Percentiles rank a stretch among this genome's conserved stretches.
Evolutionary conservation across 2,329 filamentous ascomycete species (phyloP).

Genomic region (Cercospora janseana): DNA sequence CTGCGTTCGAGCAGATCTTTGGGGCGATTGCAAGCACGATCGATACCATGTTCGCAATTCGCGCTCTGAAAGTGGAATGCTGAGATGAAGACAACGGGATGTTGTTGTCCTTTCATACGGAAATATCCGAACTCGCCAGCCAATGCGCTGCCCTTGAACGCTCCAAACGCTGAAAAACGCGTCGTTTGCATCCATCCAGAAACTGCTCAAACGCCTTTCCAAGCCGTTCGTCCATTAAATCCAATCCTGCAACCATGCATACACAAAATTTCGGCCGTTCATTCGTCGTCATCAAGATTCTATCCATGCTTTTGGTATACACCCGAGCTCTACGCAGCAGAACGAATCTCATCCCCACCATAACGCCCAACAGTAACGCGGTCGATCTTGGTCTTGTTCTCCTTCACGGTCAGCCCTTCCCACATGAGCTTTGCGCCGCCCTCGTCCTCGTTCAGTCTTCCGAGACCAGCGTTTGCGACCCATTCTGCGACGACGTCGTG

Average conservation of each 20-base stretch:
- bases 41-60: too few species aligned
- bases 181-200: too few species aligned
- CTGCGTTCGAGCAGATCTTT: too few species aligned
- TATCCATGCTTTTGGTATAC: slow-evolving; percentile 1
- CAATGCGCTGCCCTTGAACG: too few species aligned
- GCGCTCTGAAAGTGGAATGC: too few species aligned
- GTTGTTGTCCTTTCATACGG: too few species aligned
- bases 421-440: slow-evolving; percentile 40
- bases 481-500: slow-evolving; percentile 67
- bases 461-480: slow-evolving; percentile 67
- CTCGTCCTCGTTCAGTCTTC: slow-evolving; percentile 43
- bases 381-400: slow-evolving; percentile 46
- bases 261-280: slow-evolving; percentile 9
- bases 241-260: background rate
- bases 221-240: background rate
- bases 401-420: slow-evolving; percentile 46
- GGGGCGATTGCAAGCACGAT: too few species aligned
- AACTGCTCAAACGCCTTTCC: background rate
- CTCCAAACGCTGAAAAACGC: too few species aligned
- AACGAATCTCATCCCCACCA: slow-evolving; percentile 43
- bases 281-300: slow-evolving; percentile 9
- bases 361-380: slow-evolving; percentile 50
- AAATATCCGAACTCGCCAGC: too few species aligned
- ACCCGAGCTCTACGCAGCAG: slow-evolving; percentile 3
- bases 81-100: too few species aligned